Base-by-base conservation (phyloP, 139 green algal genomes). In the Tetratostichococcus sp. region DNA sequence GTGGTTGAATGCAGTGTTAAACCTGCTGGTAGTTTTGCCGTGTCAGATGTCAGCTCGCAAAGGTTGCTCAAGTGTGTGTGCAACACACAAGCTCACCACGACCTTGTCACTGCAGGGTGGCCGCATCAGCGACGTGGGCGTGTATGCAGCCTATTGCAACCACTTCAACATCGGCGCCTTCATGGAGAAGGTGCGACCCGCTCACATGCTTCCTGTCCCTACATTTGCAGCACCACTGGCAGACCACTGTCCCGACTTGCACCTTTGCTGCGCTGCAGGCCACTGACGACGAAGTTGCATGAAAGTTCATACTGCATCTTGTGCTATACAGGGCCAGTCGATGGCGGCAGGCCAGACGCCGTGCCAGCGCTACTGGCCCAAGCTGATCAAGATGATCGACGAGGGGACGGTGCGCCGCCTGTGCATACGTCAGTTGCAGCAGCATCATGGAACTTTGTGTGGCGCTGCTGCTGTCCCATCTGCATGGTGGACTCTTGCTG, bases 81-180 rank as follows among this genome's bases (percentile, higher is more conserved):
- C 39, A 50, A 50, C 11, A 6, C 11, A n/a, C n/a, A n/a, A n/a
- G n/a, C n/a, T n/a, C n/a, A n/a, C n/a, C n/a, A n/a, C n/a, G n/a
- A n/a, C n/a, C n/a, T n/a, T n/a, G n/a, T n/a, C n/a, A n/a, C n/a
- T 50, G 8, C 50, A 62, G 50, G 82, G 71, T 4, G 84, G 84
- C 8, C 72, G 79, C 68, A 78, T 89, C 28, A 25, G 19, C 6
- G 35, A 88, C 19, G 79, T 85, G n/a, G 83, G 80, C 8, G 82
- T 87, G 1, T 90, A 90, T 39, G 73, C 84, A 35, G 90, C 81
- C 16, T 83, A 73, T 59, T 75, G 30, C 72, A 93, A 93, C 83
- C 79, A 87, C 50, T 87, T 92, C 70, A 91, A 91, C 84, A 90
- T 93, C 32, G 89, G 90, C 0, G 87, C 86, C 1, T 89, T 94